phyloP scores from a whole-genome alignment of 2,329 filamentous ascomycete genomes.

The Talaromyces islandicus region DNA sequence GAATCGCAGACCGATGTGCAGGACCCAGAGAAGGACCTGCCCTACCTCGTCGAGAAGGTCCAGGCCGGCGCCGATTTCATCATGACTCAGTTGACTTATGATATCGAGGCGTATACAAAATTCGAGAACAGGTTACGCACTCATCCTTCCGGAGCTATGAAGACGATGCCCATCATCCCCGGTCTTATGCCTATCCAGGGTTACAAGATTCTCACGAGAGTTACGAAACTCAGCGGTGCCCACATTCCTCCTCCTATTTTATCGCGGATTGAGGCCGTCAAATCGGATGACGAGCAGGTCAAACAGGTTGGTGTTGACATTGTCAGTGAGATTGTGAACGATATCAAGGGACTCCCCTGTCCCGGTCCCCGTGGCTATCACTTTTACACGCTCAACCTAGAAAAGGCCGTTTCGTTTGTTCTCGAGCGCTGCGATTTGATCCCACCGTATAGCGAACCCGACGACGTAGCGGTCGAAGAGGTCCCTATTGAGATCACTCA shows the following conservation, averaged over 20 bases:
- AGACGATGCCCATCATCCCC: conserved; percentile 81
- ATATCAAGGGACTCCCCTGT: conserved; percentile 61
- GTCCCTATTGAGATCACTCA: conserved; percentile 35
- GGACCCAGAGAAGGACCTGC: conserved; percentile 62
- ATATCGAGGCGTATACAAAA: conserved; percentile 70
- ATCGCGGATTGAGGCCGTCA: conserved; percentile 49
- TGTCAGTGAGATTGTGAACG: conserved; percentile 73
- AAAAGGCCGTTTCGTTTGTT: conserved; percentile 93
- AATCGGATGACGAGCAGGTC: conserved; percentile 43
- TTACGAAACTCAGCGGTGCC: conserved; percentile 90
- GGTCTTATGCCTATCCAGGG: conserved; percentile 97
- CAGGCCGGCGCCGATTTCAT: conserved; percentile 92
- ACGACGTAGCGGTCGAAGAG: conserved; percentile 41
- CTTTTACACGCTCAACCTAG: conserved; percentile 94
- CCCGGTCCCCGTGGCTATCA: conserved; percentile 73
- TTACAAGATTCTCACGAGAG: conserved; percentile 90
- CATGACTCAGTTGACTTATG: conserved; percentile 97
- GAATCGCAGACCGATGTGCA: conserved; percentile 80
- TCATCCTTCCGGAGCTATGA: conserved; percentile 80
- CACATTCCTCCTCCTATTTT: conserved; percentile 68
- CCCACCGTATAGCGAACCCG: conserved; percentile 40
- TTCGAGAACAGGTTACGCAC: conserved; percentile 73
- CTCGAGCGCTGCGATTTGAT: conserved; percentile 82
- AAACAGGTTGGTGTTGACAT: conserved; percentile 53
- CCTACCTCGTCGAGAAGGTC: conserved; percentile 84